Conservation (phyloP, 2,329 filamentous ascomycete species). For the Claviceps sp. region DNA sequence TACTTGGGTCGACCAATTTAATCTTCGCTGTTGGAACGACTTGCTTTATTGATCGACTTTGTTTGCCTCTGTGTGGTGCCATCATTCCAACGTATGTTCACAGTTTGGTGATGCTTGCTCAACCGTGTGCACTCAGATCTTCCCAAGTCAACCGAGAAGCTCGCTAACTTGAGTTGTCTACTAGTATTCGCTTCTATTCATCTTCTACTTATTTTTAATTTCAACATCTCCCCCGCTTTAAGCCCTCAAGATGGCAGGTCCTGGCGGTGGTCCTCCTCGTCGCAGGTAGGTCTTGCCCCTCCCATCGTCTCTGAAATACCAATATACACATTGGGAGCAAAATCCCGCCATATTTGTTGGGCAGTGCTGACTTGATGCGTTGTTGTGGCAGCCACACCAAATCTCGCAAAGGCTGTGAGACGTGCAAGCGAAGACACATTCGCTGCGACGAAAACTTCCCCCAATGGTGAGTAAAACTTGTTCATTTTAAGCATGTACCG, state of each 20-base stretch:
- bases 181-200: not conserved
- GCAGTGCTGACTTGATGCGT: slow-evolving; percentile 8
- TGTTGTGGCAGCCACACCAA: slow-evolving; percentile 70
- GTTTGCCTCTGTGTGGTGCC: slow-evolving; percentile 13
- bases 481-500: not conserved
- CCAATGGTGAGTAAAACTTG: slow-evolving; percentile 58
- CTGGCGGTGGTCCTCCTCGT: slow-evolving; percentile 82
- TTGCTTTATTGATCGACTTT: slow-evolving; percentile 8
- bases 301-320: not conserved
- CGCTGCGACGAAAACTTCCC: slow-evolving; percentile 95
- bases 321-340: not conserved
- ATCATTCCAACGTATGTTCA: slow-evolving; percentile 16
- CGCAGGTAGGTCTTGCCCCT: slow-evolving; percentile 36
- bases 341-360: not conserved
- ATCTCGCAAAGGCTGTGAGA: slow-evolving; percentile 95
- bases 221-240: not conserved
- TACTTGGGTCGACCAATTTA: not conserved
- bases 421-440: slow-evolving; percentile 95
- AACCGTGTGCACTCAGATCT: no score
- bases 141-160: no score
- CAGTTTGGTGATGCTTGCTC: no score
- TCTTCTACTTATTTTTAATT: not conserved
- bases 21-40: slow-evolving; percentile 25
- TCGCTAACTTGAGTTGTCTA: not conserved
- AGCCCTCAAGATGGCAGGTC: slow-evolving; percentile 62